Evolutionary conservation across 495 filamentous ascomycete species (phyloP), one percentile per base, ranked within the genome.

Genomic region (Cetradonia linearis): DNA sequence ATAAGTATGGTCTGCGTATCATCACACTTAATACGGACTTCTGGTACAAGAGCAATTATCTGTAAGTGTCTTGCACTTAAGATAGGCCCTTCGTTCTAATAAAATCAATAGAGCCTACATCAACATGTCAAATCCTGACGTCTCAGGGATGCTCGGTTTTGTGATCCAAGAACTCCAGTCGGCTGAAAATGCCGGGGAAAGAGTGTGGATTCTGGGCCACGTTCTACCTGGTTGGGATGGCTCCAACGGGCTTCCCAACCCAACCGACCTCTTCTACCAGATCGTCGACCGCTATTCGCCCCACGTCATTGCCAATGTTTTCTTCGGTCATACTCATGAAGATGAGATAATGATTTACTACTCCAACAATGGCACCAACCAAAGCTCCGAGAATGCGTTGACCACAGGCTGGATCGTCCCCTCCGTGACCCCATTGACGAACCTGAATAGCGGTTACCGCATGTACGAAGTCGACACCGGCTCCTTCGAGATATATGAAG

Each of bases 291-390:
- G 80, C 27, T 82, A 81, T 68, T 76, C 73, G 7, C 78, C 79
- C 0, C 74, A 80, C 52, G 78, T 80, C 0, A 81, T 82, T 56
- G 77, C 78, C 10, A 76, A 75, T 49, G 68, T 79, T 10, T 81
- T 83, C 67, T 83, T 76, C 58, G 80, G 80, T 9, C 80, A 82
- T 67, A 81, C 77, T 4, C 79, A 82, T 62, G 74, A 81, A 58
- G 79, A 79, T 66, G 67, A 82, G 59, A 70, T 77, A 31, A 73
- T 77, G 60, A 68, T 82, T 40, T 81, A 76, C 68, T 81, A 80
- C 56, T 67, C 73, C 34, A 76, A 79, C 60, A 79, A 80, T 52
- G 76, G 73, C 23, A 77, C 76, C 0, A 60, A 64, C 13, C 73
- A 72, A 28, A 70, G 66, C 5, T 67, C 68, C 20, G 64, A 73